Percentiles rank a stretch among this genome's conserved stretches.
Evolutionary conservation across 2,329 filamentous ascomycete species (phyloP).

Genomic region (Neofusicoccum cordaticola): DNA sequence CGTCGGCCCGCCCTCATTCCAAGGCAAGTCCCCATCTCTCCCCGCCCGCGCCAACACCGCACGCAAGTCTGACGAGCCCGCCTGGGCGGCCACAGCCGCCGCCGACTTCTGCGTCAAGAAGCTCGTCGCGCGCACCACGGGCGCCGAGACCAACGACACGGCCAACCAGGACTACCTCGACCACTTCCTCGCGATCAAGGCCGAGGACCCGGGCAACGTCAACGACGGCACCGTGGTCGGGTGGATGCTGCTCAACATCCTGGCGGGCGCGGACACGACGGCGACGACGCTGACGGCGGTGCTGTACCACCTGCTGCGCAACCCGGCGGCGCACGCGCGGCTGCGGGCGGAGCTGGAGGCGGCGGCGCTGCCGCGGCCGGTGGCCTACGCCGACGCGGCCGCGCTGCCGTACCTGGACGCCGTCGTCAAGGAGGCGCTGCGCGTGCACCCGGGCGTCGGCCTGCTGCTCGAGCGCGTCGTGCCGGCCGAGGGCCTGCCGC

Average conservation of each 20-base stretch:
- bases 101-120: slow-evolving; percentile 23
- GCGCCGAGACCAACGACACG: slow-evolving; percentile 17
- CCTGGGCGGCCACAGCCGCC: slow-evolving; percentile 18
- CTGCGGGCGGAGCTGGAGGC: slow-evolving; percentile 32
- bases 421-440: slow-evolving; percentile 38
- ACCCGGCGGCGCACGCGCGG: slow-evolving; percentile 28
- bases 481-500: slow-evolving; percentile 30
- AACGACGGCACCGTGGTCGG: slow-evolving; percentile 31
- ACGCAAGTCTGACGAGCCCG: neutral
- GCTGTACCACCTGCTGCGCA: slow-evolving; percentile 35
- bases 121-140: slow-evolving; percentile 21
- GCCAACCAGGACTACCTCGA: slow-evolving; percentile 24
- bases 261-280: slow-evolving; percentile 37
- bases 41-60: neutral
- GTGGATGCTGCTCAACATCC: slow-evolving; percentile 34
- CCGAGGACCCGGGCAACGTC: slow-evolving; percentile 22
- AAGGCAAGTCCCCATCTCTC: neutral
- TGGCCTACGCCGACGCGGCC: slow-evolving; percentile 27
- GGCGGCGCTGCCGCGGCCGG: slow-evolving; percentile 28
- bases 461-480: slow-evolving; percentile 30
- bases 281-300: slow-evolving; percentile 29
- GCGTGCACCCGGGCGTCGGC: slow-evolving; percentile 36
- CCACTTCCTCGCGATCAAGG: slow-evolving; percentile 22
- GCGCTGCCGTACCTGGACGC: slow-evolving; percentile 32
- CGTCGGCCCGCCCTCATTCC: slow-evolving; percentile 19